Evolutionary conservation across 108 stramenopile species (phyloP), one percentile per base, ranked within the genome.

Genomic region (Pseudonitzschia delicatissima): DNA sequence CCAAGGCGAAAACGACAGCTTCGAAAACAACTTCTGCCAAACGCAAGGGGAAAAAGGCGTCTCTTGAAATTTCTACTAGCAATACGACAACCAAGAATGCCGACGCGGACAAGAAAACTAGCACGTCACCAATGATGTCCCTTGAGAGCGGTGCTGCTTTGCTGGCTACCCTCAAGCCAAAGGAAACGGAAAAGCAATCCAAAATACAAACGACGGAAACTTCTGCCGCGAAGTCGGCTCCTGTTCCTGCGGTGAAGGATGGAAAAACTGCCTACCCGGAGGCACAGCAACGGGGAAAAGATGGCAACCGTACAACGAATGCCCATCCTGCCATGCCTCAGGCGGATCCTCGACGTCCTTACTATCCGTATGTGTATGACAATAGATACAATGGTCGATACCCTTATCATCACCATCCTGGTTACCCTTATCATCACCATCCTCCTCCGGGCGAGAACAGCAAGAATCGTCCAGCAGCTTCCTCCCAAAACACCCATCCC

Each of bases 131-230:
- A 8, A 37, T 52, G 4, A 73, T 73, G 64, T 58, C 42, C 8
- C 64, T 73, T 21, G 72, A 60, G 26, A 73, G 65, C 13, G 72
- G 64, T 9, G 72, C 72, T 13, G 72, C 72, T n/a, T 73, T 64
- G 23, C 57, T 73, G 11, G 61, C 72, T 44, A 33, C 21, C 32
- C 48, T 70, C 21, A 58, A 55, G 12, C 57, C 60, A 12, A 26
- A 36, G 25, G n/a, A 35, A 49, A 21, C n/a, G 34, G 27, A 18
- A 23, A 40, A 40, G 61, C 36, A 40, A 42, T 15, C 11, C 40
- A 42, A 42, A 11, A 42, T 42, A n/a, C n/a, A n/a, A n/a, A n/a
- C n/a, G n/a, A 42, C 12, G 40, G 40, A 42, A 9, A 13, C 12
- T 9, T 42, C 40, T 13, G 40, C 12, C 40, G 40, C 12, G 11